Evolutionary conservation across 441 rosid genomes (phyloP), one percentile per base, ranked within the genome.

Genomic region (Lepidium campestre): DNA sequence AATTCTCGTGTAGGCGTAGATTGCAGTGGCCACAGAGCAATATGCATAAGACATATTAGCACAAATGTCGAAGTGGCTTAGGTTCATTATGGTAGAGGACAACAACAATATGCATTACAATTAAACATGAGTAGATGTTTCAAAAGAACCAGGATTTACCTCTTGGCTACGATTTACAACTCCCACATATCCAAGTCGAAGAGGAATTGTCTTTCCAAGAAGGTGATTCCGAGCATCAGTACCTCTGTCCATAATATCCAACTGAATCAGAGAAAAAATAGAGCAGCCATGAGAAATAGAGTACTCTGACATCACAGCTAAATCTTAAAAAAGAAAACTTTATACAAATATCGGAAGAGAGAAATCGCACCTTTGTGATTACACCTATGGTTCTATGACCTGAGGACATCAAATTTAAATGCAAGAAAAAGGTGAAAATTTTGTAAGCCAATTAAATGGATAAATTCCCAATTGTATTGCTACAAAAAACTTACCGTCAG

Each of bases 241-340:
- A 34, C 90, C 90, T 70, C 83, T 82, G 69, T 87, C 93, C 90
- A 85, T 87, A 55, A 87, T 87, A 81, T 87, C 93, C 73, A 87
- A 78, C 93, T 86, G 67, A 13, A 14, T 29, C 55, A 71, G 14
- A 57, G 10, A 54, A 46, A 27, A 72, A 58, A 78, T 4, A 45
- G 35, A 60, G 39, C 63, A 78, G 46, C 42, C 58, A 49, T 58
- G 57, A 71, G 58, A 65, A 67, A 46, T 45, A 19, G 25, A 14
- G 50, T 34, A 61, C 36, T 55, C 48, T 63, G 11, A 8, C 67
- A 17, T 73, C 10, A 14, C 32, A 0, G 7, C 42, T 12, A 44
- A 53, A 1, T 37, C 62, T 13, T 35, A 61, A 36, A 52, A 31
- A 60, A 25, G 3, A 48, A 57, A 74, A 4, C 41, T 23, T 64